Base-by-base conservation (phyloP, 2,329 filamentous ascomycete species). In the Lachnum nothofagi region DNA sequence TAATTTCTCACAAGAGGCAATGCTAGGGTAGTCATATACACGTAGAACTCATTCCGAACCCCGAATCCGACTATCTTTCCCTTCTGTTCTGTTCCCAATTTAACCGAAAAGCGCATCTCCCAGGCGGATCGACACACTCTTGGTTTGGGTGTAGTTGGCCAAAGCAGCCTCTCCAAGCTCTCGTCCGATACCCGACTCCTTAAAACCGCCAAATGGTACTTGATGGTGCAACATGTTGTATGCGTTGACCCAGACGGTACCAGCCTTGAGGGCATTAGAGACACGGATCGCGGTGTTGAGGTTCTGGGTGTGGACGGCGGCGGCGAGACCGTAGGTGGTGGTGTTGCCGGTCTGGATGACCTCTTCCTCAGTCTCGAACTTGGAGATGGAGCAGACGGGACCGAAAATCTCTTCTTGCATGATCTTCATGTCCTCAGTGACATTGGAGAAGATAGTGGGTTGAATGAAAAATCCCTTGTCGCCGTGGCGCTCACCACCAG, bases 351-450 rank as follows among this genome's bases (percentile, higher is more conserved):
- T 68, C 61, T 73, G 72, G 69, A 87, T 77, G 52, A 76, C 78
- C 42, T 87, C 83, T 44, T 81, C 82, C 68, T 83, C 78, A 61
- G 74, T 79, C 70, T 79, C 80, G 73, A 87, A 86, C 70, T 86
- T 86, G 67, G 79, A 72, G 64, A 87, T 81, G 53, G 79, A 74
- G 73, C 82, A 85, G 55, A 88, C 83, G 33, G 83, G 83, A 51
- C 83, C 83, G 67, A 88, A 88, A 68, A 87, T 86, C 68, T 88
- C 83, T 67, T 86, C 82, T 69, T 85, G 78, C 66, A 83, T 77
- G 61, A 87, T 86, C 75, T 82, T 85, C 82, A 86, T 86, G 67
- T 86, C 77, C 54, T 82, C 76, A 40, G 74, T 79, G 56, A 86
- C 83, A 63, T 83, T 78, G 61, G 79, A 78, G 76, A 87, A 86